Percentiles rank a stretch among this genome's conserved stretches.
Evolutionary conservation across 1,284 basidiomycete genomes (phyloP).

Genomic region (Cryptococcus wingfieldii): DNA sequence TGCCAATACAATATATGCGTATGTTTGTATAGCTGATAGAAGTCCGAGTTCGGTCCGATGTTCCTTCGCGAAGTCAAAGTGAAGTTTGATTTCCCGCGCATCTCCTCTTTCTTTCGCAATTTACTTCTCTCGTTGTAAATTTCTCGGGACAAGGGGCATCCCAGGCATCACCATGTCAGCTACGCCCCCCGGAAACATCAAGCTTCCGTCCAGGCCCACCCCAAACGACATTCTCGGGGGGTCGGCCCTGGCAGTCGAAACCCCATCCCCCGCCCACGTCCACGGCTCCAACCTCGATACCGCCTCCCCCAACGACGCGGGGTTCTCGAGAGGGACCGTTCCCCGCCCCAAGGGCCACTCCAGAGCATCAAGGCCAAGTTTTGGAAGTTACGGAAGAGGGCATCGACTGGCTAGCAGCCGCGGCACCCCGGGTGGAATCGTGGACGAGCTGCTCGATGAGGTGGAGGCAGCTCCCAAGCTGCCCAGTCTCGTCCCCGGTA

Average conservation of each 20-base stretch:
- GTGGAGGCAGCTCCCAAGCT: slow-evolving; percentile 33
- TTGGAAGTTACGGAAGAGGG: slow-evolving; percentile 23
- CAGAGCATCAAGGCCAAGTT: slow-evolving; percentile 21
- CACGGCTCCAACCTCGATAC: slow-evolving; percentile 11
- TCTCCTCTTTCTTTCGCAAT: no score
- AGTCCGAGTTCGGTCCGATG: no score
- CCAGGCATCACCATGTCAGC: slow-evolving; percentile 17
- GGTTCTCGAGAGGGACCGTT: slow-evolving; percentile 5
- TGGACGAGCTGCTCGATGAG: slow-evolving; percentile 20
- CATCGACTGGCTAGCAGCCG: slow-evolving; percentile 9
- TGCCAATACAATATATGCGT: no score
- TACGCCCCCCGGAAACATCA: slow-evolving; percentile 29
- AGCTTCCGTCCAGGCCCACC: slow-evolving; percentile 27
- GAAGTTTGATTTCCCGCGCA: no score
- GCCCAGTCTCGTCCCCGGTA: slow-evolving; percentile 46
- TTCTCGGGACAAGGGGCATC: no score
- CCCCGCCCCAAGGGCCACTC: slow-evolving; percentile 13
- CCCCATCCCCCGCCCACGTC: slow-evolving; percentile 13
- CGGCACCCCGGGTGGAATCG: slow-evolving; percentile 6
- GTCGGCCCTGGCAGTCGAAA: slow-evolving; percentile 19
- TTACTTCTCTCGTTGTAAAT: no score
- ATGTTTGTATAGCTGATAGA: no score
- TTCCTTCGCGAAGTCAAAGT: no score
- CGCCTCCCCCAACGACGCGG: slow-evolving; percentile 7
- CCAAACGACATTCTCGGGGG: slow-evolving; percentile 20